A percentile compares a stretch with the other conserved stretches of the same genome.
phyloP scores from a whole-genome alignment of 2,329 filamentous ascomycete genomes.

The Trichoderma simmonsii region DNA sequence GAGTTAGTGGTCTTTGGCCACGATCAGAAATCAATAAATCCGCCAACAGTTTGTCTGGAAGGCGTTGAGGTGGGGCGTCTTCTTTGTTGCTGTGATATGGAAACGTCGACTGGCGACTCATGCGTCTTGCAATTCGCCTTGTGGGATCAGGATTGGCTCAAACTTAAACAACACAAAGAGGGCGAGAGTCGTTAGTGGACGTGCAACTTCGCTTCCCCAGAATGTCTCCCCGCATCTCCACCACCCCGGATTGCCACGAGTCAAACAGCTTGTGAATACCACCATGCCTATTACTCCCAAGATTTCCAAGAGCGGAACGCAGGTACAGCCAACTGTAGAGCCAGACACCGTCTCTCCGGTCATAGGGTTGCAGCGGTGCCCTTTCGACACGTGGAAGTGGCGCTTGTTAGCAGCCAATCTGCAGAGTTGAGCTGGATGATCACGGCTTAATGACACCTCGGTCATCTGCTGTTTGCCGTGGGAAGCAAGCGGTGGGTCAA shows the following conservation, averaged over 20 bases:
- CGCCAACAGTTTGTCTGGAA: background rate
- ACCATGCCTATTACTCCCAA: background rate
- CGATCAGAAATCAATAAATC: background rate
- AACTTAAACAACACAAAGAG: background rate
- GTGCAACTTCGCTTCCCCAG: constrained; percentile 2
- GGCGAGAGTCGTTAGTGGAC: background rate
- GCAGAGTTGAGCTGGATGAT: background rate
- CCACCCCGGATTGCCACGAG: background rate
- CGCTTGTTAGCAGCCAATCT: background rate
- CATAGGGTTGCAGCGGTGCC: background rate
- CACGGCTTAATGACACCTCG: background rate
- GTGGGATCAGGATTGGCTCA: background rate
- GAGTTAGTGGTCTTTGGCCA: background rate
- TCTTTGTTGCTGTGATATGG: background rate
- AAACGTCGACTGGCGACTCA: background rate
- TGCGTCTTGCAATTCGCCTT: background rate
- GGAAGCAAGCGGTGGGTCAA: background rate
- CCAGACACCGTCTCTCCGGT: background rate
- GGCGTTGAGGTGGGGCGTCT: background rate
- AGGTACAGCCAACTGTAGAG: background rate
- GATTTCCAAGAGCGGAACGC: background rate
- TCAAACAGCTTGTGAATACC: background rate
- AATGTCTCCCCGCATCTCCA: constrained; percentile 2
- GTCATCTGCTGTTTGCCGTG: background rate
- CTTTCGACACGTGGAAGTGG: background rate